Conservation (phyloP, 2,329 filamentous ascomycete species). For the Chaetothyriales sp. region DNA sequence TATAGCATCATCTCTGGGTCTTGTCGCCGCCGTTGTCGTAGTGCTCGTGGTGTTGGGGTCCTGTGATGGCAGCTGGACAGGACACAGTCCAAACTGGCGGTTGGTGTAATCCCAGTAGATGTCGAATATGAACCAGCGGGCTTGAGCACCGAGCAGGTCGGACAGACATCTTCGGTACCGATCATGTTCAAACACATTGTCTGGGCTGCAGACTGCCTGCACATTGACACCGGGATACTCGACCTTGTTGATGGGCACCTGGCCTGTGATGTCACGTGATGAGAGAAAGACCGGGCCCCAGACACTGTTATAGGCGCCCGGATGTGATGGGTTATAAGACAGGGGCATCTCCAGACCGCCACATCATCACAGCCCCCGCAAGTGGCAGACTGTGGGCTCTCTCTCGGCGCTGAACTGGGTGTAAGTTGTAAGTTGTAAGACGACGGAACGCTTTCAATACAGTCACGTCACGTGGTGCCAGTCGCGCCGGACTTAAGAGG, state of each 20-base stretch:
- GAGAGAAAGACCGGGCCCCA: slow-evolving; percentile 14
- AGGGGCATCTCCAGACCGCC: slow-evolving; percentile 23
- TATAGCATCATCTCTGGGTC: slow-evolving; percentile 13
- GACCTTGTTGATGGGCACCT: slow-evolving; percentile 48
- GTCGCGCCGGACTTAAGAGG: not conserved
- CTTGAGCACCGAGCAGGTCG: slow-evolving; percentile 46
- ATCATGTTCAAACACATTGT: slow-evolving; percentile 37
- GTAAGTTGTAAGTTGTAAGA: no score
- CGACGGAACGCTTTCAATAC: no score
- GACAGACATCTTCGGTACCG: slow-evolving; percentile 43
- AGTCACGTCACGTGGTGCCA: not conserved
- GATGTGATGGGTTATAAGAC: slow-evolving; percentile 25
- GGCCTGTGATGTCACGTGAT: slow-evolving; percentile 7
- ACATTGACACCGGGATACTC: slow-evolving; percentile 42
- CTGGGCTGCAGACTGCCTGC: slow-evolving; percentile 43
- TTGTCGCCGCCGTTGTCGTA: slow-evolving; percentile 4
- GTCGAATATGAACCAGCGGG: slow-evolving; percentile 43
- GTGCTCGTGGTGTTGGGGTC: slow-evolving; percentile 9
- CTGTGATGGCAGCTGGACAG: slow-evolving; percentile 25
- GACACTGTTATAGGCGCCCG: slow-evolving; percentile 23
- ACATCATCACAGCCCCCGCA: not conserved
- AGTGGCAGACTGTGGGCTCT: not conserved
- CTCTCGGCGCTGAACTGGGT: no score
- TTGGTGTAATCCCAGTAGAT: slow-evolving; percentile 47
- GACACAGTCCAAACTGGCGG: slow-evolving; percentile 45